Evolutionary conservation across 1,284 basidiomycete species (phyloP).

Genomic region (Boletus sp.): DNA sequence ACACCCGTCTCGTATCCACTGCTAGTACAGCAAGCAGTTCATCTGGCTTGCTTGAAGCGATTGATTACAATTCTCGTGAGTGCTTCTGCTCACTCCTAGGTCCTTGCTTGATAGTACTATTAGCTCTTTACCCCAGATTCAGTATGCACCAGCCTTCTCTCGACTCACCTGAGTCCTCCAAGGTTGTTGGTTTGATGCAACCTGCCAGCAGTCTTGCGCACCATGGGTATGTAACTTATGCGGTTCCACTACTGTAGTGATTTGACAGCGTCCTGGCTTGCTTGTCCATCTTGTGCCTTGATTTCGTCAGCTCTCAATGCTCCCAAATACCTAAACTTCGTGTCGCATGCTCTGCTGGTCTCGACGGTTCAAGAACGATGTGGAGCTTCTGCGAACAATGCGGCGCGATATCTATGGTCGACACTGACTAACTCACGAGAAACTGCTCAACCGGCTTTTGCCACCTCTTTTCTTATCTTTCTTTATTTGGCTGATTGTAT

Average conservation of each 20-base stretch:
- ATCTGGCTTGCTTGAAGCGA: conserved; percentile 39
- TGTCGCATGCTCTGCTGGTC: conserved; percentile 58
- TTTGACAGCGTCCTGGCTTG: conserved; percentile 11
- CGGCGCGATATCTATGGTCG: conserved; percentile 82
- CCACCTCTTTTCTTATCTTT: conserved; percentile 30
- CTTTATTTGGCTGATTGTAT: conserved; percentile 35
- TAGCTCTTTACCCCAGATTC: conserved; percentile 61
- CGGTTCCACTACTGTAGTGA: conserved; percentile 1
- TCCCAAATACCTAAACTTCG: conserved; percentile 75
- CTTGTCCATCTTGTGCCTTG: conserved; percentile 9
- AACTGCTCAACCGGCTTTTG: conserved; percentile 5
- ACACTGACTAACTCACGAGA: conserved; percentile 49
- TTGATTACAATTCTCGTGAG: conserved; percentile 38
- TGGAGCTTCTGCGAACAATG: conserved; percentile 85
- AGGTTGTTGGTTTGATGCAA: conserved; percentile 61
- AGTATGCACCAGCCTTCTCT: conserved; percentile 56
- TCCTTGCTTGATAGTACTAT: conserved; percentile 2
- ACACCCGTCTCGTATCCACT: conserved; percentile 63
- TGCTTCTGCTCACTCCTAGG: conserved; percentile 1
- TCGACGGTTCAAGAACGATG: conserved; percentile 67
- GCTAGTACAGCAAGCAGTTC: conserved; percentile 52
- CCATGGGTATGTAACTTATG: conserved; percentile 58
- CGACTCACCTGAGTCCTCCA: conserved; percentile 40
- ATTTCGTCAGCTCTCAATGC: conserved; percentile 51
- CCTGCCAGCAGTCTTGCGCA: conserved; percentile 61